Conservation (phyloP, 495 filamentous ascomycete genomes). For the Penicillium roqueforti region DNA sequence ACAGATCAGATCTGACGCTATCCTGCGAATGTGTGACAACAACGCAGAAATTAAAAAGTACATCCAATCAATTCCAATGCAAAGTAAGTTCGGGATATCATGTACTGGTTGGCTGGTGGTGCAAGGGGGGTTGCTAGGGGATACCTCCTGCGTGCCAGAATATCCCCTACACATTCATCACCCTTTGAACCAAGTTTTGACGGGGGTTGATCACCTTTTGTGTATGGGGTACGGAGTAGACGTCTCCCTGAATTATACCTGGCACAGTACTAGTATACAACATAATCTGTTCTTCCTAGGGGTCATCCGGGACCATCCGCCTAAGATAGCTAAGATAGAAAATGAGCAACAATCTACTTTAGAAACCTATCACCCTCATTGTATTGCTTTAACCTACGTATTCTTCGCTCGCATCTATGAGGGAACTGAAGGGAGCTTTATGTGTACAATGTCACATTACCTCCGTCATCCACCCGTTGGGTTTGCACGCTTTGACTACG, state of each 20-base stretch:
- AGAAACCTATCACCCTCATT: background rate
- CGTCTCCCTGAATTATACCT: background rate
- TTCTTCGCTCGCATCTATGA: background rate
- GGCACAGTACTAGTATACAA: background rate
- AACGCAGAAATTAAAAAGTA: background rate
- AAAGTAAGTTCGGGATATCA: background rate
- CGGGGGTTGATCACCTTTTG: background rate
- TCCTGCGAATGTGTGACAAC: background rate
- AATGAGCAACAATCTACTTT: background rate
- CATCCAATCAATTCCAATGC: background rate
- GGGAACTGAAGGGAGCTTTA: background rate
- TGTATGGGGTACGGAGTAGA: background rate
- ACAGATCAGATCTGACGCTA: background rate
- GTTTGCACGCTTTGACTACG: background rate
- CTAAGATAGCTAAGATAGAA: background rate
- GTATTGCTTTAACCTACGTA: background rate
- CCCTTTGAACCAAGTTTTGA: background rate
- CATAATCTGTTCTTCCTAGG: background rate
- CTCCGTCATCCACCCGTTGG: background rate
- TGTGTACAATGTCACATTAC: background rate
- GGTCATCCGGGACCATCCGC: background rate
- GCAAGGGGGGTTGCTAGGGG: slow-evolving; percentile 28
- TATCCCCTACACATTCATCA: slow-evolving; percentile 7
- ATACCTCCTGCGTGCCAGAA: slow-evolving; percentile 15
- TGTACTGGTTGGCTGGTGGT: background rate